These are phyloP conservation scores for Pichia paraexigua DNA, from an alignment of 805 yeast genomes.

Conservation along the genomic window DNA sequence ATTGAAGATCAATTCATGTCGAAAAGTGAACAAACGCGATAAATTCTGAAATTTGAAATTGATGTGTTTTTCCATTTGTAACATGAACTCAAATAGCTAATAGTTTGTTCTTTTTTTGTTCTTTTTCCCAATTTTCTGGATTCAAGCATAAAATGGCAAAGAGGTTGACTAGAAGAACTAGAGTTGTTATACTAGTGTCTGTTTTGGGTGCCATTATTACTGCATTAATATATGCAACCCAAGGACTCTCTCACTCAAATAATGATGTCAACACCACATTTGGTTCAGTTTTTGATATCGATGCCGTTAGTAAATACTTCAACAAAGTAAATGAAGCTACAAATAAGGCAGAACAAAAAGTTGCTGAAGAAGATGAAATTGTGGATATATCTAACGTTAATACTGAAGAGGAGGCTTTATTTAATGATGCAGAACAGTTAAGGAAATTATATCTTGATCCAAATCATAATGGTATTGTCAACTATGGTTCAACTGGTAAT, in stretches of 20 bases:
- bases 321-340: not conserved
- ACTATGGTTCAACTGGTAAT: conserved; percentile 26
- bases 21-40: not conserved
- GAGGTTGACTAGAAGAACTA: not conserved
- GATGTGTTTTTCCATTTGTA: not conserved
- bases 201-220: not conserved
- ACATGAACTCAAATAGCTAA: not conserved
- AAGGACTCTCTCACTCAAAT: not conserved
- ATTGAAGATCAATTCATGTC: not conserved
- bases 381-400: not conserved
- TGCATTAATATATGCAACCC: not conserved
- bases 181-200: not conserved
- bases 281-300: not conserved
- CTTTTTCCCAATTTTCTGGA: not conserved
- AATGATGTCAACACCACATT: not conserved
- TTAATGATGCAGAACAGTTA: conserved; percentile 18
- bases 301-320: conserved; percentile 2
- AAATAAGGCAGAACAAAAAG: not conserved
- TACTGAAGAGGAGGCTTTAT: conserved; percentile 1
- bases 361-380: not conserved
- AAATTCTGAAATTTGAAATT: not conserved
- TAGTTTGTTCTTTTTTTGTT: not conserved
- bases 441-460: conserved; percentile 19
- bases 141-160: not conserved
- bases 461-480: conserved; percentile 15